Evolutionary conservation across 257 asterid genomes (phyloP), one percentile per base, ranked within the genome.

Genomic region (Paraleonurus japonicus): DNA sequence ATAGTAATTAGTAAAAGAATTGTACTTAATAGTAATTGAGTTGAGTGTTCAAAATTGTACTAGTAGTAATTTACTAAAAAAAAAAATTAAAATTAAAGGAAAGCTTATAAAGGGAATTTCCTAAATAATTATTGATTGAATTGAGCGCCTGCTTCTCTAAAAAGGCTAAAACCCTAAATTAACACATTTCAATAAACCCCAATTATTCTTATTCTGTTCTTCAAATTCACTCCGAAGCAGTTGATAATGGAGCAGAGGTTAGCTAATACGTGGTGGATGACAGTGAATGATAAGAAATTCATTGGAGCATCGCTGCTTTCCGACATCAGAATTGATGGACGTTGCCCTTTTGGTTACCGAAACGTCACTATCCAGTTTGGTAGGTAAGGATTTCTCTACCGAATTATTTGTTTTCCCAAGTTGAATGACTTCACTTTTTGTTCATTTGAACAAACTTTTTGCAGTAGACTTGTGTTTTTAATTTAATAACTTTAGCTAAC

Each of bases 311-410:
- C 96, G 7, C 79, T 94, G 77, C 89, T 61, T 53, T 85, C 95
- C 22, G 97, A 88, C 76, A 87, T 94, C 19, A 88, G 99, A 83
- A 73, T 81, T 27, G 99, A 94, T 70, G 96, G 97, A 4, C 95
- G 97, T n/a, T 84, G 87, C 30, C 96, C 93, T 9, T 94, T 87
- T 78, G 97, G 91, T 71, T 91, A 84, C 70, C 85, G 97, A 26
- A 82, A 81, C 16, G 66, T 94, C 35, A 82, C 77, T 4, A 78
- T 94, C 82, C 88, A 85, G 85, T 91, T 89, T 50, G 96, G 95
- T 35, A 76, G 90, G 97, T 89, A 84, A 75, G 85, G 32, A 10
- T 41, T 28, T 69, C 27, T 16, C 2, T 17, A 37, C 15, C 15
- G 28, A 2, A 15, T 50, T 51, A 35, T 27, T 19, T 30, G 23